Evolutionary conservation across 805 yeast species (phyloP).

Genomic region (Spencermartinsiella europaea): DNA sequence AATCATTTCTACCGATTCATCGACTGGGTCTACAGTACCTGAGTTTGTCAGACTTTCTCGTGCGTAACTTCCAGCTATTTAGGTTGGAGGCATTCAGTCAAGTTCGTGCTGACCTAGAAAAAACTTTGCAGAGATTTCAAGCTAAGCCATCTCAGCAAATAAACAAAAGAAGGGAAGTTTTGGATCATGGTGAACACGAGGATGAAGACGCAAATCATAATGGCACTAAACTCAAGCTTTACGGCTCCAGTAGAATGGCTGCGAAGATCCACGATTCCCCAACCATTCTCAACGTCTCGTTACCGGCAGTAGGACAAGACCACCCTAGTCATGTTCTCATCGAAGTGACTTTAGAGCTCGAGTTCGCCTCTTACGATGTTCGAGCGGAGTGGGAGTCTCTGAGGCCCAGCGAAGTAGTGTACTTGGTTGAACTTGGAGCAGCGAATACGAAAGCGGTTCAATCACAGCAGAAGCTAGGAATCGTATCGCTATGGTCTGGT

Average conservation of each 20-base stretch:
- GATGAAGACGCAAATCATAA: background rate
- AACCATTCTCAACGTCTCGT: conserved; percentile 19
- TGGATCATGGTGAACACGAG: conserved; percentile 1
- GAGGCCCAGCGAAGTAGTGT: conserved; percentile 24
- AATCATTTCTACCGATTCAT: conserved; percentile 19
- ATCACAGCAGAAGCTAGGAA: conserved; percentile 20
- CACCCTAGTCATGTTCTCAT: conserved; percentile 24
- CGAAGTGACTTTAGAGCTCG: conserved; percentile 24
- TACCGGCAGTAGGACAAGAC: conserved; percentile 24
- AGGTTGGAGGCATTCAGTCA: conserved; percentile 21
- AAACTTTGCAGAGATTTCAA: conserved; percentile 9
- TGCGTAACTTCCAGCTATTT: conserved; percentile 21
- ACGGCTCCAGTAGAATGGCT: conserved; percentile 25
- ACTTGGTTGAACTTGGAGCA: conserved; percentile 18
- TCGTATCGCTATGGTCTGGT: conserved; percentile 23
- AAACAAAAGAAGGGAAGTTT: background rate
- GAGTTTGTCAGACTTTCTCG: conserved; percentile 27
- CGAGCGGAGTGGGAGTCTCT: conserved; percentile 28
- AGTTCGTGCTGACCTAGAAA: conserved; percentile 22
- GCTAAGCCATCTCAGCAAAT: background rate
- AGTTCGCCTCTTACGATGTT: conserved; percentile 8
- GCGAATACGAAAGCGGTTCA: conserved; percentile 6
- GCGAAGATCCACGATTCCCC: conserved; percentile 15
- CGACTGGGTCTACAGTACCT: conserved; percentile 28
- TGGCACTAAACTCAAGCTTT: conserved; percentile 1